Percentiles rank a stretch among this genome's conserved stretches.
Evolutionary conservation across 345 rosid species (phyloP).

Genomic region (Dipteronia dyeriana): DNA sequence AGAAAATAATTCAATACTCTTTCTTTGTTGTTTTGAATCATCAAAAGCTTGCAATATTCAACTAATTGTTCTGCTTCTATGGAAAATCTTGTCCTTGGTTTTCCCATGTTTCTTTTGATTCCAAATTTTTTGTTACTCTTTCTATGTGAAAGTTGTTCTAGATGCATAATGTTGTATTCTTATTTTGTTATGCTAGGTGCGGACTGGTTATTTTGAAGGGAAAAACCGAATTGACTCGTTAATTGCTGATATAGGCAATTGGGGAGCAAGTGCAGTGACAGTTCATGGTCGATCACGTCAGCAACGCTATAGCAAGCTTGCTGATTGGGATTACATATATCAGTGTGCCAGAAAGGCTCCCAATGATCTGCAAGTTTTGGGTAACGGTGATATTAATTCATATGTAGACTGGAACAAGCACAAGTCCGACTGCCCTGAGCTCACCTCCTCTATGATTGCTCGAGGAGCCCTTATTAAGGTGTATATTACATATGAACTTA

Average conservation of each 20-base stretch:
- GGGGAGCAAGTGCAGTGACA: slow-evolving; percentile 90
- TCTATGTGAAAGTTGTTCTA: not conserved
- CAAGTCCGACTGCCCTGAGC: slow-evolving; percentile 72
- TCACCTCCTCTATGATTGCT: slow-evolving; percentile 87
- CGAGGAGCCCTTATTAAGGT: slow-evolving; percentile 91
- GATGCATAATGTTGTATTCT: not conserved
- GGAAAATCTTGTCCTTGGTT: not conserved
- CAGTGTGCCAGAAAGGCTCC: slow-evolving; percentile 69
- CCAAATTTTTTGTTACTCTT: not conserved
- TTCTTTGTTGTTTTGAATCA: not conserved
- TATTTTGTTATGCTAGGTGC: slow-evolving; percentile 53
- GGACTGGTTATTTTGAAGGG: slow-evolving; percentile 83
- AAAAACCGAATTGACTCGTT: slow-evolving; percentile 76
- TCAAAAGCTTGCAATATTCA: not conserved
- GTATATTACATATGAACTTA: not conserved
- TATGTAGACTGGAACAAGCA: slow-evolving; percentile 85
- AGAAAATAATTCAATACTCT: not conserved
- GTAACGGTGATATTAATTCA: slow-evolving; percentile 86
- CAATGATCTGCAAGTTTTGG: slow-evolving; percentile 61
- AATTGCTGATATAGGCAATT: slow-evolving; percentile 66
- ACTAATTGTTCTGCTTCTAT: not conserved
- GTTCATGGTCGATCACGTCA: slow-evolving; percentile 95
- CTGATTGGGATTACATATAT: slow-evolving; percentile 91
- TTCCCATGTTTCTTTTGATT: not conserved
- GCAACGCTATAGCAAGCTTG: slow-evolving; percentile 88